These are phyloP conservation scores for Entomortierella beljakovae DNA, from an alignment of 192 early-diverging fungal species.

Conservation along the genomic window DNA sequence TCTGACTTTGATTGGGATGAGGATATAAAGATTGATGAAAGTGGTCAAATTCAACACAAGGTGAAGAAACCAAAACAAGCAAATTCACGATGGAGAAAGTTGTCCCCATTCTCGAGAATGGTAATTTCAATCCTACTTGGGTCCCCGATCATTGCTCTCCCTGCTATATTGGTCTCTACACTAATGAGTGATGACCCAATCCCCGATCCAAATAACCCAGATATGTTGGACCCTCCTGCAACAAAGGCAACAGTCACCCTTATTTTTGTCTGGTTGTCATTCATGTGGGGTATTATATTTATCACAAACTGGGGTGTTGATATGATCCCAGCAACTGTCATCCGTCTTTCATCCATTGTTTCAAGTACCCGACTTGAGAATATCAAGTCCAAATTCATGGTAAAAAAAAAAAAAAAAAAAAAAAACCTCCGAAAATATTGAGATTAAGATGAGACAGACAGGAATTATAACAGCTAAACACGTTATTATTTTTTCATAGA, in stretches of 20 bases:
- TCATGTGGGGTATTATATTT: slow-evolving; percentile 50
- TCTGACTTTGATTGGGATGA: slow-evolving; percentile 55
- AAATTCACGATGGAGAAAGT: slow-evolving; percentile 13
- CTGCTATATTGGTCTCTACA: slow-evolving; percentile 18
- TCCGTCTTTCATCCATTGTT: slow-evolving; percentile 31
- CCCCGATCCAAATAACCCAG: not conserved
- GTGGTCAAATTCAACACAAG: slow-evolving; percentile 2
- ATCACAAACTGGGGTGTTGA: slow-evolving; percentile 49
- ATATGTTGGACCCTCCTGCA: not conserved
- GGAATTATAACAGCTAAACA: not conserved
- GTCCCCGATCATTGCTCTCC: slow-evolving; percentile 33
- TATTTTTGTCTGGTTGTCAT: slow-evolving; percentile 47
- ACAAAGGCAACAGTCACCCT: slow-evolving; percentile 26
- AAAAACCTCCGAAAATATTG: not conserved
- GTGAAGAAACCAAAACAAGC: slow-evolving; percentile 10
- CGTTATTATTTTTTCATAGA: slow-evolving; percentile 3
- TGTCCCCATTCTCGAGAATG: slow-evolving; percentile 44
- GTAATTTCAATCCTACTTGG: slow-evolving; percentile 30
- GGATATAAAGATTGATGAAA: slow-evolving; percentile 37
- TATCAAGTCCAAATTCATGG: slow-evolving; percentile 29
- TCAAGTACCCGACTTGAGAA: slow-evolving; percentile 21
- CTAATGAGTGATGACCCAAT: slow-evolving; percentile 15
- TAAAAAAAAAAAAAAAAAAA: not conserved
- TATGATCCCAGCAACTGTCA: slow-evolving; percentile 30
- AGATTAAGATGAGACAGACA: not conserved